Evolutionary conservation across 2,329 filamentous ascomycete genomes (phyloP), one percentile per base, ranked within the genome.

Genomic region (Phaeosphaeriaceae sp.): DNA sequence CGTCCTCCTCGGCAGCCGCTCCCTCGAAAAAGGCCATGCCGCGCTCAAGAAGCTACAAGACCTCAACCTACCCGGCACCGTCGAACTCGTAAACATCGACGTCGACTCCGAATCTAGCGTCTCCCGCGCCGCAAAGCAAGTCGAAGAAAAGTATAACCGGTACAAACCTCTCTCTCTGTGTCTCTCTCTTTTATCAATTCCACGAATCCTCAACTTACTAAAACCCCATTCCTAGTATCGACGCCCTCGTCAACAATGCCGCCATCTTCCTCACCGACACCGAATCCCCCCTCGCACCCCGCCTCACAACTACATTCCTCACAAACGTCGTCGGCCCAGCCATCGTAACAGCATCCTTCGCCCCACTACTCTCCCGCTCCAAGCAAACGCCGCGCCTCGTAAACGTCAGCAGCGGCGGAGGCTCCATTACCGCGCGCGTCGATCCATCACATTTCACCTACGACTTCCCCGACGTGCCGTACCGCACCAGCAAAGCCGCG

Each of bases 51-150:
- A 58, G 9, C 49, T 68, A 46, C 62, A 28, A 50, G 52, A 42
- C 35, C 67, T 38, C 2, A 41, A 45, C 6, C 44, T 55, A 1
- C 53, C 57, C 15, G 66, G 63, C 4, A 61, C 62, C 1, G 63
- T 75, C n/a, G 71, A 75, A 26, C 44, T 71, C 6, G 48, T 78
- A 2, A 61, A 72, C 17, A 66, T 80, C 23, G 76, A 80, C 56
- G 63, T 79, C 11, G 70, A 61, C 8, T 69, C 65, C 29, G 75
- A 79, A 46, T 59, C 64, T 6, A 76, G 74, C 37, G 75, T 80
- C 51, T 46, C 47, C 6, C 47, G 56, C 1, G 77, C 76, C 5
- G 73, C 66, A 8, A 46, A 64, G 18, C 36, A 53, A 3, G 66
- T 68, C 1, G 20, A 52, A 8, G 21, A n/a, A 12, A 55, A 56